Percentiles rank a stretch among this genome's conserved stretches.
Conservation (phyloP, 2,329 filamentous ascomycete genomes). For the Plenodomus tracheiphilus region DNA sequence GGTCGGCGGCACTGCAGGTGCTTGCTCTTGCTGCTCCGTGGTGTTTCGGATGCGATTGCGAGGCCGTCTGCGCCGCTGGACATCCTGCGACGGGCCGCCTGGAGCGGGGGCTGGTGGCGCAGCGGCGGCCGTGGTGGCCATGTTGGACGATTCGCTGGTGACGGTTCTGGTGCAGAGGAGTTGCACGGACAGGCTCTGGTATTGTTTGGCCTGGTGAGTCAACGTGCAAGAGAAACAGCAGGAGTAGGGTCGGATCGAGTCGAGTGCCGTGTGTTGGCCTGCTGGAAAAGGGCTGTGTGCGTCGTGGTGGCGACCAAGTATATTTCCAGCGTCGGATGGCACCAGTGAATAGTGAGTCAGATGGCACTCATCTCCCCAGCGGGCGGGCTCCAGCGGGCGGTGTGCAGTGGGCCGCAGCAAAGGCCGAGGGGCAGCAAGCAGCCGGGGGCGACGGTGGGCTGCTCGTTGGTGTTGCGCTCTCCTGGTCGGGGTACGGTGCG, state of each 20-base stretch:
- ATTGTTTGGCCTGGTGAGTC: slow-evolving; percentile 35
- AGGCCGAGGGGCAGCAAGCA: too few relatives aligned
- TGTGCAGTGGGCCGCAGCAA: too few relatives aligned
- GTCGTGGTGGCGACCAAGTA: slow-evolving; percentile 28
- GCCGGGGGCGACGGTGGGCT: too few relatives aligned
- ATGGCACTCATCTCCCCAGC: background rate
- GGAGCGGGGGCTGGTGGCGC: slow-evolving; percentile 12
- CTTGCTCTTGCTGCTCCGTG: slow-evolving; percentile 21
- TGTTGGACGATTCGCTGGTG: slow-evolving; percentile 17
- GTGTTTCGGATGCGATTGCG: slow-evolving; percentile 30
- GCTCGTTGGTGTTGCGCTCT: too few relatives aligned
- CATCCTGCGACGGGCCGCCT: slow-evolving; percentile 16
- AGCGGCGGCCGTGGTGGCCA: slow-evolving; percentile 24
- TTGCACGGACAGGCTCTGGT: slow-evolving; percentile 27
- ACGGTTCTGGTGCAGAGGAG: too few relatives aligned
- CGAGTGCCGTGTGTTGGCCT: background rate
- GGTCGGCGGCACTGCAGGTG: slow-evolving; percentile 16
- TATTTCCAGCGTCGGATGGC: background rate
- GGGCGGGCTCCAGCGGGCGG: too few relatives aligned
- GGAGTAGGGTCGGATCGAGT: too few relatives aligned
- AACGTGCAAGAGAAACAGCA: slow-evolving; percentile 26
- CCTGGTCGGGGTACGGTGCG: too few relatives aligned
- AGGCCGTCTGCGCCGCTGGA: slow-evolving; percentile 24
- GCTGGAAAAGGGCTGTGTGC: background rate
- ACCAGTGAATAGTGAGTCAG: background rate